These are phyloP conservation scores for Sugiyamaella floridensis DNA, from an alignment of 805 yeast genomes.

Conservation along the genomic window DNA sequence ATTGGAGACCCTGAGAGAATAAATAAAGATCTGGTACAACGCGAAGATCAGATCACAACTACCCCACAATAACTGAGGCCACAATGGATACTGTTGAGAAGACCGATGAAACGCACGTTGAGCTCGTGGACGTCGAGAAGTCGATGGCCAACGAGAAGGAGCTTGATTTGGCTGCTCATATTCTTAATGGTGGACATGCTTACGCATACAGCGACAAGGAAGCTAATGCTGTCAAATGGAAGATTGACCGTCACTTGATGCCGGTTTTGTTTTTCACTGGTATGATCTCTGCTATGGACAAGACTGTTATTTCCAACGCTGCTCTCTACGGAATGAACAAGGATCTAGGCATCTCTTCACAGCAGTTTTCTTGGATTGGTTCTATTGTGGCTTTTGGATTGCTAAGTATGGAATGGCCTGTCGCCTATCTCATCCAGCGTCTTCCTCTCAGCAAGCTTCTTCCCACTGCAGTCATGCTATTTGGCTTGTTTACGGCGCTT, in stretches of 20 bases:
- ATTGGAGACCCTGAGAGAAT: too few relatives aligned
- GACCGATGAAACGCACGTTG: background rate
- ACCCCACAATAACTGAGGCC: background rate
- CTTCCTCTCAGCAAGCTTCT: slow-evolving; percentile 24
- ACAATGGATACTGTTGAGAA: background rate
- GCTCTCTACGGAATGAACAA: slow-evolving; percentile 44
- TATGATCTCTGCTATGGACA: slow-evolving; percentile 33
- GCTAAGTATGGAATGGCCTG: slow-evolving; percentile 35
- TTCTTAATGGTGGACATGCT: slow-evolving; percentile 1
- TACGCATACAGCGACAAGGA: slow-evolving; percentile 2
- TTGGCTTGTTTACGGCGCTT: slow-evolving; percentile 30
- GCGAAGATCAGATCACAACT: background rate
- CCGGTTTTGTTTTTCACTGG: slow-evolving; percentile 1
- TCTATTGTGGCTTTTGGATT: slow-evolving; percentile 28
- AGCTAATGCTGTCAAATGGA: background rate
- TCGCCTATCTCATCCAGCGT: slow-evolving; percentile 4
- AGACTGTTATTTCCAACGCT: slow-evolving; percentile 48
- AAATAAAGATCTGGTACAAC: background rate
- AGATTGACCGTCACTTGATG: slow-evolving; percentile 4
- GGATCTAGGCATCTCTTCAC: slow-evolving; percentile 47
- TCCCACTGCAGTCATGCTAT: slow-evolving; percentile 33
- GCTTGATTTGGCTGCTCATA: slow-evolving; percentile 2
- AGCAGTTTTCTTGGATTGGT: slow-evolving; percentile 38
- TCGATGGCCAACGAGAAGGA: slow-evolving; percentile 3
- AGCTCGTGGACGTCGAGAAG: slow-evolving; percentile 1